Conservation (phyloP, 306 rosid species). For the Boehmeria nivea region DNA sequence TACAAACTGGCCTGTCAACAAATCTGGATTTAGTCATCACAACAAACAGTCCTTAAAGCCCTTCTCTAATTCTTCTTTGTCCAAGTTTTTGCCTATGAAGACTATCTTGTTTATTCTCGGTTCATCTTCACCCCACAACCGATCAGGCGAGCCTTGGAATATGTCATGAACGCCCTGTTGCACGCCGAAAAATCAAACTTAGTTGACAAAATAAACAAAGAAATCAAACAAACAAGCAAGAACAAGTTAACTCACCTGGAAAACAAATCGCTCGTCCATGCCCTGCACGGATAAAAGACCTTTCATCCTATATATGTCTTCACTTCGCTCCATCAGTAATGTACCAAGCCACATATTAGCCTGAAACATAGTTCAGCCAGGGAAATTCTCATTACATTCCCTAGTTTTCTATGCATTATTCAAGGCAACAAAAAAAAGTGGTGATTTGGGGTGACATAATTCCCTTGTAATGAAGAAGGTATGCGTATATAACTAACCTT, state of each 20-base stretch:
- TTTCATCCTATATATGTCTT: slow-evolving; percentile 93
- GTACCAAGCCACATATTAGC: slow-evolving; percentile 96
- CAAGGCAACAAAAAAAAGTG: not conserved
- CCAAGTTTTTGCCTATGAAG: slow-evolving; percentile 85
- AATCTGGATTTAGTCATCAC: too few relatives aligned
- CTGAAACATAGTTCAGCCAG: slow-evolving; percentile 32
- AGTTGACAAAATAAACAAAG: not conserved
- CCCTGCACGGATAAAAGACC: slow-evolving; percentile 88
- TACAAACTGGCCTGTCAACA: too few relatives aligned
- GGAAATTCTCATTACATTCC: not conserved
- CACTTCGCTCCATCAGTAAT: slow-evolving; percentile 71
- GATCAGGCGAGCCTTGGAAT: slow-evolving; percentile 96
- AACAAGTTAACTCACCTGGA: slow-evolving; percentile 58
- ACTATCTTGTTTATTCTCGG: slow-evolving; percentile 81
- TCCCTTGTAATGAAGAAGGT: slow-evolving; percentile 10
- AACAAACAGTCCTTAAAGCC: slow-evolving; percentile 76
- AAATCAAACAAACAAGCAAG: not conserved
- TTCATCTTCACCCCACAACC: slow-evolving; percentile 81
- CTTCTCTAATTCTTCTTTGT: slow-evolving; percentile 64
- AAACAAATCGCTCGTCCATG: slow-evolving; percentile 93
- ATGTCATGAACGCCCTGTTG: slow-evolving; percentile 95
- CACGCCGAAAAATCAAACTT: slow-evolving; percentile 6
- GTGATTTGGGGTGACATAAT: slow-evolving; percentile 1
- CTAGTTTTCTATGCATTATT: not conserved
- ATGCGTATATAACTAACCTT: slow-evolving; percentile 45